Base-by-base conservation (phyloP, 768 basidiomycete species). In the Pholiota conissans region DNA sequence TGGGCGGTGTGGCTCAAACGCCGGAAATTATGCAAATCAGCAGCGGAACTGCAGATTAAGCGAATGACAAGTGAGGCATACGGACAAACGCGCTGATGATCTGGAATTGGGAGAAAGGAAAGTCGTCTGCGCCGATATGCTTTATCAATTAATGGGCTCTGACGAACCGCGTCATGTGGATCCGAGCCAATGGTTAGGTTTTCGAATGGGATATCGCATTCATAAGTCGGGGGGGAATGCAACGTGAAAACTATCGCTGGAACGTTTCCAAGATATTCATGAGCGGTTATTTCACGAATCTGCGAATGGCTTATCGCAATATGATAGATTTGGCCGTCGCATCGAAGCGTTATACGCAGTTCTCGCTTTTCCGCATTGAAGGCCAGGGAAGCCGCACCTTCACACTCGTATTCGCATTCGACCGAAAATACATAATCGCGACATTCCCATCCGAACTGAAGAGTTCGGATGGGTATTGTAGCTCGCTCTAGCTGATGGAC, bases 361-460 rank as follows among this genome's bases (percentile, higher is more conserved):
- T 84, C 81, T 52, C 83, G 72, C 46, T 75, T 73, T 28, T 83
- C 76, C 1, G 73, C 64, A 48, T 75, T 66, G 58, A 80, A 84
- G 32, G 49, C 49, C 27, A 85, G 61, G 13, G 39, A 24, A n/a
- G 74, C 73, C 24, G 53, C 34, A 9, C 55, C 55, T 42, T 45
- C 39, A 47, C 68, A 71, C 6, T 39, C 14, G 24, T 73, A 68
- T 68, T 84, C 82, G 77, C 80, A 84, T 68, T 89, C 86, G 42
- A 81, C 67, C 16, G 87, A 90, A 57, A 82, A 78, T 0, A 77
- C 73, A 4, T 71, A 66, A 62, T 85, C 84, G n/a, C 84, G 76
- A 58, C 85, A 86, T 62, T 77, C 73, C 85, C 84, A 85, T 13
- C 84, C 82, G 60, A 86, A 85, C 61, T 86, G 85, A 26, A 88